These are phyloP conservation scores for Cetraspora pellucida DNA, from an alignment of 192 early-diverging fungal genomes.

Conservation along the genomic window DNA sequence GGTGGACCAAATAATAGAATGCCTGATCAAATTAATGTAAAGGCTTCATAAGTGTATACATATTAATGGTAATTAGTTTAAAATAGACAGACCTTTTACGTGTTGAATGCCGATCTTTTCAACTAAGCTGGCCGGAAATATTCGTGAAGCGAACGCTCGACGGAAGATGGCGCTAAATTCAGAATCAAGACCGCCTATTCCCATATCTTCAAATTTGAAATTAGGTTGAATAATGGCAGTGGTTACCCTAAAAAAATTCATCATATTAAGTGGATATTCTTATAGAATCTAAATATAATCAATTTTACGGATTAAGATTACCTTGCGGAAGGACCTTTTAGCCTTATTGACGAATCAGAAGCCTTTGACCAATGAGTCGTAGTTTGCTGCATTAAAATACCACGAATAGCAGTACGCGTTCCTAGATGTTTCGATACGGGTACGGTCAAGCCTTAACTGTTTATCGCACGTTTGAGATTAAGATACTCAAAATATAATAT, in stretches of 20 bases:
- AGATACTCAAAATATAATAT: background rate
- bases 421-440: background rate
- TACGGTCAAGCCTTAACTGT: too few species aligned
- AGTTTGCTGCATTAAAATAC: constrained; percentile 77
- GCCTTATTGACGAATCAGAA: constrained; percentile 71
- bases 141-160: constrained; percentile 95
- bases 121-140: constrained; percentile 91
- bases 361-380: constrained; percentile 71
- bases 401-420: constrained; percentile 44
- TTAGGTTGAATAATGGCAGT: constrained; percentile 87
- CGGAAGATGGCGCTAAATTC: constrained; percentile 96
- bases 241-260: constrained; percentile 46
- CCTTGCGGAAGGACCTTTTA: constrained; percentile 65
- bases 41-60: background rate
- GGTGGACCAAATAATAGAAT: constrained; percentile 90
- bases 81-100: constrained; percentile 66
- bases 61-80: background rate
- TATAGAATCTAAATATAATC: background rate
- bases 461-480: too few species aligned
- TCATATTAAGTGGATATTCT: constrained; percentile 1
- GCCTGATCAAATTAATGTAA: constrained; percentile 36
- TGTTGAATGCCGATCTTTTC: constrained; percentile 97
- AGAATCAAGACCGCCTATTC: constrained; percentile 94
- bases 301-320: constrained; percentile 30
- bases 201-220: constrained; percentile 97